These are phyloP conservation scores for Colletotrichum horii DNA, from an alignment of 2,329 filamentous ascomycete species.

Conservation along the genomic window DNA sequence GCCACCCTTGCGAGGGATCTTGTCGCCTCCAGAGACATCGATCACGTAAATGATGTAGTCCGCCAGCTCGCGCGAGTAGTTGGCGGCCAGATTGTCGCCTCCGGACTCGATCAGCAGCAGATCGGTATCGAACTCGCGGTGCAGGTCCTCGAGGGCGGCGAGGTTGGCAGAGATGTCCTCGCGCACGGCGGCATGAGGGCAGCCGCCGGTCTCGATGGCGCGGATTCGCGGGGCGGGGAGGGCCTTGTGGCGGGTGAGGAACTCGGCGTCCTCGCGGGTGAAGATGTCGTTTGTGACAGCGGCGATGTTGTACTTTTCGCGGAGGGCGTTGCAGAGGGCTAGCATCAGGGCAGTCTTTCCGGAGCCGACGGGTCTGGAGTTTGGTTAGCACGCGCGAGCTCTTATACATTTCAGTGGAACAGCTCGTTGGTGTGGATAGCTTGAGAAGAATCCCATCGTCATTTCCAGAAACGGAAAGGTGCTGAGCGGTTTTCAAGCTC, in stretches of 20 bases:
- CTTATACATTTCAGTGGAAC: neutral
- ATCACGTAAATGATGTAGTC: slow-evolving; percentile 99
- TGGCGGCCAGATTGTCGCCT: slow-evolving; percentile 95
- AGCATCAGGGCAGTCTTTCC: slow-evolving; percentile 98
- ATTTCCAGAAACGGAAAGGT: neutral
- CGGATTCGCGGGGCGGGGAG: slow-evolving; percentile 84
- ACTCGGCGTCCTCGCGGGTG: slow-evolving; percentile 97
- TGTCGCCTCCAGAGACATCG: slow-evolving; percentile 94
- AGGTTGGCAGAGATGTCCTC: slow-evolving; percentile 97
- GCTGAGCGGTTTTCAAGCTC: neutral
- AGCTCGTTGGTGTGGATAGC: neutral
- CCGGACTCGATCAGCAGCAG: slow-evolving; percentile 93
- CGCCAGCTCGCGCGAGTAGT: slow-evolving; percentile 92
- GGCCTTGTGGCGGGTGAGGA: slow-evolving; percentile 85
- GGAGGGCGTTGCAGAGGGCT: slow-evolving; percentile 84
- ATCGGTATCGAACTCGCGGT: slow-evolving; percentile 79
- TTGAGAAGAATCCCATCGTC: neutral
- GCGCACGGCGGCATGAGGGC: slow-evolving; percentile 94
- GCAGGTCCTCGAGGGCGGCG: slow-evolving; percentile 87
- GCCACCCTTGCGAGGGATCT: slow-evolving; percentile 93
- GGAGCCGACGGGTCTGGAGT: slow-evolving; percentile 85
- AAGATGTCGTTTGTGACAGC: slow-evolving; percentile 99
- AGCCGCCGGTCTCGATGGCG: slow-evolving; percentile 97
- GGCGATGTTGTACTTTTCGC: slow-evolving; percentile 82
- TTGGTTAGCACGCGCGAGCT: slow-evolving; percentile 4